Evolutionary conservation across 257 asterid genomes (phyloP).

Genomic region (Petunia secreta): DNA sequence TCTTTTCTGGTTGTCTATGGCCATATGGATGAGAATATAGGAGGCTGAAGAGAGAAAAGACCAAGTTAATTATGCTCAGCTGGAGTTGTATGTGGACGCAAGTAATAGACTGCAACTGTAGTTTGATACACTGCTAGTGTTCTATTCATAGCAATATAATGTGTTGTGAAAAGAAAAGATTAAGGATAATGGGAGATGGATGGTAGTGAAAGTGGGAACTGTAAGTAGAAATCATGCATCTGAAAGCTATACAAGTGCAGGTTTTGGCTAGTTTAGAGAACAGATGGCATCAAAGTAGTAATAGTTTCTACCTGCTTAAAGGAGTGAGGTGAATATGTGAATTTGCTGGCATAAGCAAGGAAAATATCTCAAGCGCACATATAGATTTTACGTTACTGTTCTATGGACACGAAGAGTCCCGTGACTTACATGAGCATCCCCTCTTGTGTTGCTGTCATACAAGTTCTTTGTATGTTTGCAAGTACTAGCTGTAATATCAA

Average conservation of each 20-base stretch:
- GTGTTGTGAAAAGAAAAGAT: background rate
- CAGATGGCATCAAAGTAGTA: background rate
- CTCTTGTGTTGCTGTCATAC: background rate
- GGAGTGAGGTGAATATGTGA: conserved; percentile 1
- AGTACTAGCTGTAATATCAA: conserved; percentile 12
- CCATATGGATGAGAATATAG: background rate
- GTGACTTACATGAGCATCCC: background rate
- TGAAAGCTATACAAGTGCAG: background rate
- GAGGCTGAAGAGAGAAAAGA: background rate
- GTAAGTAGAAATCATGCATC: background rate
- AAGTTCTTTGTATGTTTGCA: background rate
- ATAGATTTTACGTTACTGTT: background rate
- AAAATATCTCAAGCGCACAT: conserved; percentile 2
- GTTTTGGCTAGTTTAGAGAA: background rate
- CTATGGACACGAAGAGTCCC: background rate
- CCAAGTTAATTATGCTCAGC: background rate
- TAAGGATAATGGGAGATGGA: background rate
- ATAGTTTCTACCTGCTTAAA: background rate
- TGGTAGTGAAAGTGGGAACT: background rate
- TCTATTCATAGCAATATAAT: background rate
- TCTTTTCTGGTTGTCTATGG: no score
- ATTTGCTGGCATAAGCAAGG: background rate
- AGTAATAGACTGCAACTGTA: background rate
- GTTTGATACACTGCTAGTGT: background rate
- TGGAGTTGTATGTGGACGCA: conserved; percentile 1